These are phyloP conservation scores for Butyriboletus loyo DNA, from an alignment of 768 basidiomycete species.

Conservation along the genomic window DNA sequence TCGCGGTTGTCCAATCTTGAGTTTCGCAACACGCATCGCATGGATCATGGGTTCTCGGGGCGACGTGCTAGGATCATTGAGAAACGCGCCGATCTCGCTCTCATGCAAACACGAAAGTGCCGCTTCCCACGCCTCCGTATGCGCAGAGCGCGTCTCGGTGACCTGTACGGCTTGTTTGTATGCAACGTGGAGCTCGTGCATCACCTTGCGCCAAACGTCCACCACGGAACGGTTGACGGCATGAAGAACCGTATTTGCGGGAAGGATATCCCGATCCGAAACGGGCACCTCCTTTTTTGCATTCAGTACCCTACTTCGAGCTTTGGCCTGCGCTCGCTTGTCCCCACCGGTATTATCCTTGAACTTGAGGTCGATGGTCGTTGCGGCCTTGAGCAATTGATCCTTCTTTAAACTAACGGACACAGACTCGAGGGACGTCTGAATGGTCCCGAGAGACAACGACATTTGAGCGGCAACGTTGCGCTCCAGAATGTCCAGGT, in stretches of 20 bases:
- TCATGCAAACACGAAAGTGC: constrained; percentile 52
- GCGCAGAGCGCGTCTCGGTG: constrained; percentile 49
- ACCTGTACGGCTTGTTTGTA: constrained; percentile 43
- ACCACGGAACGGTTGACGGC: constrained; percentile 31
- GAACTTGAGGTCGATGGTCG: constrained; percentile 14
- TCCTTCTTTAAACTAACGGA: constrained; percentile 23
- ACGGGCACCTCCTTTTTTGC: constrained; percentile 20
- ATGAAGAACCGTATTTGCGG: constrained; percentile 23
- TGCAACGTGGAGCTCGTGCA: constrained; percentile 33
- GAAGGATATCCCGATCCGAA: constrained; percentile 28
- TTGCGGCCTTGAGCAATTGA: constrained; percentile 1
- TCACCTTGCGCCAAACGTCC: constrained; percentile 39
- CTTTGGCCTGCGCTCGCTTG: constrained; percentile 6
- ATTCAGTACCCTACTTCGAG: constrained; percentile 15
- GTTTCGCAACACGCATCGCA: constrained; percentile 50
- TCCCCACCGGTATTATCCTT: constrained; percentile 5
- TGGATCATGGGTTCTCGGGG: constrained; percentile 44
- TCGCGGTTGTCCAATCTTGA: constrained; percentile 52
- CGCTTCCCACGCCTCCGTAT: constrained; percentile 58
- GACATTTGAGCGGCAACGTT: constrained; percentile 57
- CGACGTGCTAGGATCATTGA: constrained; percentile 31
- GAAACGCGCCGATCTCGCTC: constrained; percentile 39
- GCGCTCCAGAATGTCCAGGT: constrained; percentile 62
- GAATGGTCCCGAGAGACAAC: constrained; percentile 35
- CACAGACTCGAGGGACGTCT: constrained; percentile 29